These are phyloP conservation scores for Musa itinerans DNA, from an alignment of 176 grass and related monocot species.

Conservation along the genomic window DNA sequence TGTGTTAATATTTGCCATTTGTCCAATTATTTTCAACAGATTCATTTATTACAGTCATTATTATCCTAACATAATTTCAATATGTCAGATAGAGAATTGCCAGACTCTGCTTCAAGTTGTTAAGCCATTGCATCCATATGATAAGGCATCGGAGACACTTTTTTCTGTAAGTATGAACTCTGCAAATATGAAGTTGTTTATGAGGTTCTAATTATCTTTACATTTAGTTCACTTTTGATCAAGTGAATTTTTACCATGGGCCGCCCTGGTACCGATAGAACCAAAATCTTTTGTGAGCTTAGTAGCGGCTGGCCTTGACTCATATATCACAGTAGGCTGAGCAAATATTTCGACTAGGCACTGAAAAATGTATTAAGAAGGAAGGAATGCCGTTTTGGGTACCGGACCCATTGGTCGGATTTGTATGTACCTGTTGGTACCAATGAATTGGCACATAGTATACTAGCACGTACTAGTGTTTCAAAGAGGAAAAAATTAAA, in stretches of 20 bases:
- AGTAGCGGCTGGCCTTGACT: not conserved
- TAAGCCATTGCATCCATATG: conserved; percentile 92
- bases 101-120: conserved; percentile 43
- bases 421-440: too few relatives aligned
- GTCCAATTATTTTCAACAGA: conserved; percentile 6
- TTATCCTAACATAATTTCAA: conserved; percentile 23
- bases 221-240: not conserved
- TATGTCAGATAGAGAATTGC: conserved; percentile 49
- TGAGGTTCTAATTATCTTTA: too few relatives aligned
- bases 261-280: not conserved
- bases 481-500: too few relatives aligned
- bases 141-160: conserved; percentile 69
- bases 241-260: not conserved
- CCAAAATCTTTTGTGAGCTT: not conserved
- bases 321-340: not conserved
- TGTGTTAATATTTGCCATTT: too few relatives aligned
- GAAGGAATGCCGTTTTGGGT: too few relatives aligned
- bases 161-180: conserved; percentile 75
- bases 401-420: too few relatives aligned
- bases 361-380: not conserved
- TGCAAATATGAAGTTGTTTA: not conserved
- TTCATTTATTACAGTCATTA: conserved; percentile 10
- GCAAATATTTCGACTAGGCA: not conserved
- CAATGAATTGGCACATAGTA: too few relatives aligned
- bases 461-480: too few relatives aligned